These are phyloP conservation scores for Spinacia oleracea DNA, from an alignment of 179 eudicot species.

Conservation along the genomic window DNA sequence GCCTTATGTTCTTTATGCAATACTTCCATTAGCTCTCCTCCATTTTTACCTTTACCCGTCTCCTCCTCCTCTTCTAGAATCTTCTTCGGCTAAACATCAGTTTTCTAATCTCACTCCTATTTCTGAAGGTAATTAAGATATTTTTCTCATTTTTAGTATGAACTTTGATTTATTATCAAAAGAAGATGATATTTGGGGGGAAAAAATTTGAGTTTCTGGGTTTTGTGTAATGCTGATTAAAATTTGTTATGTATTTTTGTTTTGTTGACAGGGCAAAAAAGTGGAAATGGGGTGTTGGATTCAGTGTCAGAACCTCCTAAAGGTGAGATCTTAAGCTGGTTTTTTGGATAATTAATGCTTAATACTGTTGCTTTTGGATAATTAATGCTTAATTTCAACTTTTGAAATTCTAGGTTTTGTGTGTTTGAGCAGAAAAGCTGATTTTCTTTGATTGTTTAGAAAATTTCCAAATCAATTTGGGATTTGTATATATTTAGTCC, in stretches of 20 bases:
- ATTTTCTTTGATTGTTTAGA: neutral
- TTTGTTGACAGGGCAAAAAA: constrained; percentile 20
- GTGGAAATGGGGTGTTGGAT: constrained; percentile 14
- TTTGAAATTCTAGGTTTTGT: neutral
- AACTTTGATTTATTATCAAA: neutral
- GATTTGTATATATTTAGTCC: constrained; percentile 5
- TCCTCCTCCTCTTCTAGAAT: constrained; percentile 28
- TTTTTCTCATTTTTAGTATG: neutral
- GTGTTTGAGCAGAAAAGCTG: constrained; percentile 8
- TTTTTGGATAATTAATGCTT: neutral
- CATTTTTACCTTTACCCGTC: constrained; percentile 50
- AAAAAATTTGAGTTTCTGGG: neutral
- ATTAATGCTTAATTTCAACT: neutral
- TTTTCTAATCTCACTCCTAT: constrained; percentile 24
- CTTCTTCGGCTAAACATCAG: constrained; percentile 18
- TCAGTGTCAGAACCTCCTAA: constrained; percentile 12
- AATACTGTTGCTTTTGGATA: neutral
- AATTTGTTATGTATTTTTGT: neutral
- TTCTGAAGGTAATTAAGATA: constrained; percentile 36
- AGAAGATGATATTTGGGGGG: neutral
- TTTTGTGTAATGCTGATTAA: constrained; percentile 3
- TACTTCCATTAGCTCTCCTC: constrained; percentile 51
- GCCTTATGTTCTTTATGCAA: constrained; percentile 45
- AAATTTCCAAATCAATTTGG: neutral
- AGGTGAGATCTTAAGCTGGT: constrained; percentile 23